These are phyloP conservation scores for Penicillium sp. DNA, from an alignment of 2,329 filamentous ascomycete genomes.

Conservation along the genomic window DNA sequence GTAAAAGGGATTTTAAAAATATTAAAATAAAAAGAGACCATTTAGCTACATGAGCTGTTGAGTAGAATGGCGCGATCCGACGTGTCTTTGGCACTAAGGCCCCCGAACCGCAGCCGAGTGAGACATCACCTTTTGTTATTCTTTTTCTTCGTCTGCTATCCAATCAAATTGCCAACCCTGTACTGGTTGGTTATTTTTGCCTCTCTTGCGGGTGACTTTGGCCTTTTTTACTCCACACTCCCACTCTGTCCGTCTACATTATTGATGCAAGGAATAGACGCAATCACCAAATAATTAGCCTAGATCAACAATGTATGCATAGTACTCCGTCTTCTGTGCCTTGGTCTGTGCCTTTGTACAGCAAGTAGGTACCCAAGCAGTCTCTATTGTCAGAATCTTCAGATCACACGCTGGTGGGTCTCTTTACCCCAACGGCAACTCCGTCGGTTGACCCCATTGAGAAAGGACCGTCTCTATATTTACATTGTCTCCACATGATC, in stretches of 20 bases:
- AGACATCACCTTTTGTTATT: constrained; percentile 8
- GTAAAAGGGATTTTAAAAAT: neutral
- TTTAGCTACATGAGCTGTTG: neutral
- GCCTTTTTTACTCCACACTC: neutral
- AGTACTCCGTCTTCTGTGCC: too few species aligned
- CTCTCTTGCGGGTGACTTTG: neutral
- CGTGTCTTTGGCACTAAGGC: constrained; percentile 6
- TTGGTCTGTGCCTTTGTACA: neutral
- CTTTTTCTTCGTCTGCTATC: neutral
- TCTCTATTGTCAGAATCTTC: neutral
- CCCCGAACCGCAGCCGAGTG: neutral
- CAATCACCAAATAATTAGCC: neutral
- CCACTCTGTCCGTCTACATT: neutral
- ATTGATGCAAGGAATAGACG: neutral
- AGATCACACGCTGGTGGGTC: constrained; percentile 4
- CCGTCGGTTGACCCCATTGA: constrained; percentile 6
- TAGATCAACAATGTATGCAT: neutral
- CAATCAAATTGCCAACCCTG: neutral
- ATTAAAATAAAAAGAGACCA: neutral
- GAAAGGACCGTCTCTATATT: constrained; percentile 3
- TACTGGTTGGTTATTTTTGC: neutral
- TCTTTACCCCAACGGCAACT: neutral
- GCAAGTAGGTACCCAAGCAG: too few species aligned
- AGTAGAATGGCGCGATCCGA: constrained; percentile 3
- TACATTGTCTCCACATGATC: neutral